Base-by-base conservation (phyloP, 345 rosid species). In the Abelmoschus esculentus region DNA sequence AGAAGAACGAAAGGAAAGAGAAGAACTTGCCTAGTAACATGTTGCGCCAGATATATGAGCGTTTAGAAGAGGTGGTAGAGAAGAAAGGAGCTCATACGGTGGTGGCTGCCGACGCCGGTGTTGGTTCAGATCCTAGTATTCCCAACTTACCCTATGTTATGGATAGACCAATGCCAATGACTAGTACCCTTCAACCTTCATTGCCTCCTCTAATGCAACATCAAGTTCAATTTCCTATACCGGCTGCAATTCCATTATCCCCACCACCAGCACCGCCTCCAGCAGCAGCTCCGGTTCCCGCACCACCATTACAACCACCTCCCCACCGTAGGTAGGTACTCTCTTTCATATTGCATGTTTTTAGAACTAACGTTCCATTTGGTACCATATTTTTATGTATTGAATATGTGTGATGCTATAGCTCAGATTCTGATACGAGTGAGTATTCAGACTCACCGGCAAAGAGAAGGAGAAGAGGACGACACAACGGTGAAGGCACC, bases 341-440 rank as follows among this genome's bases (percentile, higher is more conserved):
- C 80, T 77, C 82, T 81, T 42, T 10, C 46, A 42, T 10, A 42
- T 10, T 42, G 46, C 46, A 42, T 42, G 46, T 42, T 42, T 42
- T 42, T 42, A 42, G 46, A 34, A 34, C 38, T 6, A 34, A 34
- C 38, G 38, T 34, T 34, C 38, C 38, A 29, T 29, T 29, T 29
- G 32, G 32, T 29, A 29, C 32, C 32, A 29, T 29, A 29, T 2
- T 29, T 29, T 29, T 29, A 29, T 29, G 32, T 29, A 29, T 29
- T 29, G 32, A 3, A 29, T 2, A 38, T 76, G 77, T 86, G 61
- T 56, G 61, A 9, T 70, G 75, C 83, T 42, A 73, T 76, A 83
- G 84, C 80, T 85, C 92, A 83, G 91, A 87, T 74, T 88, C 91
- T 74, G 96, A 87, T 78, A 81, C 92, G 26, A 86, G 86, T 78